Conservation (phyloP, 768 basidiomycete genomes). For the Agaricus subrufescens region DNA sequence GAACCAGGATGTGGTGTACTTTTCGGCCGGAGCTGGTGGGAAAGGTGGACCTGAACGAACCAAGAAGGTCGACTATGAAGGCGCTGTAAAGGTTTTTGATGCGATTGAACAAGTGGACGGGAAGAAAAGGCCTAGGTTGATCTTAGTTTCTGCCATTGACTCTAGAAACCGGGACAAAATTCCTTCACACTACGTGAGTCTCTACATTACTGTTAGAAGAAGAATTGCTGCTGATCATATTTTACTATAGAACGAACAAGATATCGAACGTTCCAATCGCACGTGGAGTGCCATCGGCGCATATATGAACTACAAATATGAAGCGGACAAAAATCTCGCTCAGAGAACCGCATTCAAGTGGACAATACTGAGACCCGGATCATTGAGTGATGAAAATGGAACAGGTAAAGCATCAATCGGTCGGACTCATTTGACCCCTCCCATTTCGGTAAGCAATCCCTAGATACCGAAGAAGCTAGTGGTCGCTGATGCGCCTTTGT, state of each 20-base stretch:
- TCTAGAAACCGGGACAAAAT: slow-evolving; percentile 43
- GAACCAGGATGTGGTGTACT: slow-evolving; percentile 39
- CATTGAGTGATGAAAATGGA: slow-evolving; percentile 44
- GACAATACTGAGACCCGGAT: slow-evolving; percentile 67
- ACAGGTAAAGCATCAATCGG: slow-evolving; percentile 51
- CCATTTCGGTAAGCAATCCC: slow-evolving; percentile 39
- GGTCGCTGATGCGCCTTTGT: no score
- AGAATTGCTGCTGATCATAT: not conserved
- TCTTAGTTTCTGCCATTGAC: slow-evolving; percentile 59
- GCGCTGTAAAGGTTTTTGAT: slow-evolving; percentile 66
- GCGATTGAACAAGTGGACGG: slow-evolving; percentile 50
- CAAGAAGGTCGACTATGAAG: slow-evolving; percentile 55
- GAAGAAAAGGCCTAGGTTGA: slow-evolving; percentile 42
- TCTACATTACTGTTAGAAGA: not conserved
- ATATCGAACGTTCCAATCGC: slow-evolving; percentile 35
- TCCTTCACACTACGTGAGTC: slow-evolving; percentile 48
- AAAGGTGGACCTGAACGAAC: slow-evolving; percentile 53
- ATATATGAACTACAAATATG: slow-evolving; percentile 47
- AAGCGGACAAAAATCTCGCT: slow-evolving; percentile 43
- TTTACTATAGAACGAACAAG: slow-evolving; percentile 35
- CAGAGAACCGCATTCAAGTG: slow-evolving; percentile 54
- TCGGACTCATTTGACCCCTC: slow-evolving; percentile 40
- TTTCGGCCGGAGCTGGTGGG: slow-evolving; percentile 49
- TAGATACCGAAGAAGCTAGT: not conserved
- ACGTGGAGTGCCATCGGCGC: slow-evolving; percentile 39